Evolutionary conservation across 2,329 filamentous ascomycete species (phyloP), one percentile per base, ranked within the genome.

Genomic region (Tolypocladium album): DNA sequence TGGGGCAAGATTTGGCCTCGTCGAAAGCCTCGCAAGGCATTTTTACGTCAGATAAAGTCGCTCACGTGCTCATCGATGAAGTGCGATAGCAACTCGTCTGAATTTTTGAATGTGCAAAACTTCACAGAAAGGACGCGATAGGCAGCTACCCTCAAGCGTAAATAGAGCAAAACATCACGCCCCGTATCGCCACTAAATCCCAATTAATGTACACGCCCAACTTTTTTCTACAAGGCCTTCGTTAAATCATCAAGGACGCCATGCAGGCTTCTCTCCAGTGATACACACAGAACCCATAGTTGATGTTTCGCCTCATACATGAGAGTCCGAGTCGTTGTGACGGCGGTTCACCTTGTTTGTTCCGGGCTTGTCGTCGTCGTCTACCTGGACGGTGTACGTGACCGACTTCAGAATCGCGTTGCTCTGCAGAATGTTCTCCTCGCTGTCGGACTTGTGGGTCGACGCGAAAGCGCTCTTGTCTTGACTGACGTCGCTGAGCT

Each of bases 401-500:
- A 78, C 68, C 1, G 74, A 76, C 66, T 78, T 78, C 38, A 76
- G 59, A 39, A 78, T 78, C 34, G 69, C 67, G n/a, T 67, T 65
- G 12, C 63, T 64, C 36, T 67, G 61, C 6, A 76, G 65, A 4
- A 77, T 77, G 34, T 76, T 72, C 60, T 78, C 75, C 59, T 77
- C 71, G 62, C 74, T 77, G 56, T 64, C 66, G 9, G 68, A 66
- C 34, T 69, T 68, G 45, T 62, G 65, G 2, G 64, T 63, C 0
- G 63, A 65, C 1, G 66, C 67, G 34, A 73, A 73, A 1, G 63
- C 65, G 42, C 68, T 68, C 50, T 68, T 69, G 60, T 69, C 65
- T 56, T 70, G 67, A 60, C 70, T 72, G n/a, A 74, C 58, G 59
- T 72, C 73, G 67, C 71, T 71, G 20, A 78, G 69, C 64, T 74